Evolutionary conservation across 768 basidiomycete species (phyloP), one percentile per base, ranked within the genome.

Genomic region (Mycena leptocephala): DNA sequence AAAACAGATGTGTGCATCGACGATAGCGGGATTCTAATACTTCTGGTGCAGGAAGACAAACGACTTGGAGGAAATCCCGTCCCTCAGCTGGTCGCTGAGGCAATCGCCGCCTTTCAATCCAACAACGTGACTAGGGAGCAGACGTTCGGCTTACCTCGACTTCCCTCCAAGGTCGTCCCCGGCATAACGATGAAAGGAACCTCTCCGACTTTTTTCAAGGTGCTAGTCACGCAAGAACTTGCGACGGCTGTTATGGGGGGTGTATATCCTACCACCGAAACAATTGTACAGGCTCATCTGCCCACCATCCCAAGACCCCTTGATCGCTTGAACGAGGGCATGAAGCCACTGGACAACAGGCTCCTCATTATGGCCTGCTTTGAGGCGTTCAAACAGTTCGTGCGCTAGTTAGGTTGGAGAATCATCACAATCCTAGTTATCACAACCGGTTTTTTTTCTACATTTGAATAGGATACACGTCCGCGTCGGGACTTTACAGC

Each of bases 301-400:
- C 83, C 83, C 0, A 48, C 72, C 32, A 65, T 82, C 24, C 79
- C 80, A n/a, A 51, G 76, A 41, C 80, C 82, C 30, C 39, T 35
- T 70, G 66, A 76, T 35, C 79, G 82, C 22, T 61, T 37, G 26
- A 79, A 74, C 59, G 80, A 84, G 61, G 83, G 83, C 18, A 84
- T 85, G 84, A 83, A 81, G 59, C 84, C 83, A 35, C 64, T 84
- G 46, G 82, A 84, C 43, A 83, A 80, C 59, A 77, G 85, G 70
- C 48, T 58, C 5, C 43, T 64, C 26, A 81, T 84, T 32, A 59
- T 84, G 64, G 70, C 22, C 1, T 85, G 84, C 69, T 85, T 78
- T 74, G 82, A 86, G 70, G 84, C 84, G n/a, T 85, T 86, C 76
- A 85, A 84, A 75, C 65, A 48, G 41, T 70, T 70, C 48, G 56